Evolutionary conservation across 1,284 basidiomycete species (phyloP), one percentile per base, ranked within the genome.

Genomic region (Trametes versicolor): DNA sequence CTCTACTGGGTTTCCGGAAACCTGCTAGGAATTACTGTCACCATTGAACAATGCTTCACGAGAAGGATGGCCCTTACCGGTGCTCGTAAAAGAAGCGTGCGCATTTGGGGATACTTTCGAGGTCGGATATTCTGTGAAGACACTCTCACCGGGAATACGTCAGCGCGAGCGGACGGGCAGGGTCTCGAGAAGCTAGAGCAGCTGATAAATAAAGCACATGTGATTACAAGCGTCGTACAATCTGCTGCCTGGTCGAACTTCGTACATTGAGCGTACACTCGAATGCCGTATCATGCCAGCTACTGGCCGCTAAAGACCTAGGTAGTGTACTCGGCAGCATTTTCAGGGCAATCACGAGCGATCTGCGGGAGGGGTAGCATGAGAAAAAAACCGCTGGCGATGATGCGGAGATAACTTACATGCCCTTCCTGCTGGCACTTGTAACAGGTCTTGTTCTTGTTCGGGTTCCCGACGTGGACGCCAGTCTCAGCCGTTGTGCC

Each of bases 351-450:
- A 64, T 93, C 91, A 76, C 89, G 85, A 50, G 92, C 91, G 75
- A 94, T 92, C 91, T 94, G 69, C 23, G 4, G 45, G 29, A 6
- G 25, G 43, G 25, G 53, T 37, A 62, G 27, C 27, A 15, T 29
- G 23, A 56, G 39, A 23, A 32, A 39, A 52, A n/a, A 6, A 27
- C 43, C 49, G 36, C 47, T 9, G 25, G 2, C 23, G 17, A 48
- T 19, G 63, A 23, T 49, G 23, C 41, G n/a, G 45, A 17, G 53
- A 45, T 25, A 39, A 78, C 85, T 74, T 72, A 95, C 93, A 82
- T 95, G 93, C 68, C 93, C 93, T 76, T 92, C 90, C 76, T 90
- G 87, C 74, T 93, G 90, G 74, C 93, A 95, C 75, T 92, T 93
- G 80, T 93, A 95, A 77, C 93, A 95, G 50, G 89, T 92, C 81